Evolutionary conservation across 1,284 basidiomycete species (phyloP).

Genomic region (Ceratobasidium sp.): DNA sequence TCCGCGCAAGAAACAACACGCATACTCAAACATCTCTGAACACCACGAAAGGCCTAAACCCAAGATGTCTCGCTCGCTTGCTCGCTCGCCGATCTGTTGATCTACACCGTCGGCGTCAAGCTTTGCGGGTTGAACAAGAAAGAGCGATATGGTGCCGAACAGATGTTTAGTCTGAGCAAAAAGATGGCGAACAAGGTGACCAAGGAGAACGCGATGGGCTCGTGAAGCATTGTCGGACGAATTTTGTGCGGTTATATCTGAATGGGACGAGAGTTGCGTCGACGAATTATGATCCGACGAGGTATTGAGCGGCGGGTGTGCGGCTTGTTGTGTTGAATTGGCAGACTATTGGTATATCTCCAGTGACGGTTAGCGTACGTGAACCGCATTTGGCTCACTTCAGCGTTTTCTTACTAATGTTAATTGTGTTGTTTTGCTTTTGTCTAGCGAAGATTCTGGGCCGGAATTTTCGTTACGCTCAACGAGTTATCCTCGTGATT

Average conservation of each 20-base stretch:
- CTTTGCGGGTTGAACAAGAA: slow-evolving; percentile 93
- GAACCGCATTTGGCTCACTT: too few relatives aligned
- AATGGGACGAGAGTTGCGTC: slow-evolving; percentile 84
- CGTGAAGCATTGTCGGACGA: slow-evolving; percentile 87
- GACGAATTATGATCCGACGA: slow-evolving; percentile 90
- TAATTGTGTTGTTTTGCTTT: too few relatives aligned
- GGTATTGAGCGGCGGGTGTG: slow-evolving; percentile 89
- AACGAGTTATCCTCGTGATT: too few relatives aligned
- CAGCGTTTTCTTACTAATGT: too few relatives aligned
- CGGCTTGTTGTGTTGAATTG: slow-evolving; percentile 98
- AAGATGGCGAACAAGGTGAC: slow-evolving; percentile 67
- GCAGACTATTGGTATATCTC: slow-evolving; percentile 98
- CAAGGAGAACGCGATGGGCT: slow-evolving; percentile 67
- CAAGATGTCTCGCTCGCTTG: slow-evolving; percentile 79
- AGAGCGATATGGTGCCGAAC: slow-evolving; percentile 84
- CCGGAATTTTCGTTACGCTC: too few relatives aligned
- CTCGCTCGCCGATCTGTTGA: slow-evolving; percentile 80
- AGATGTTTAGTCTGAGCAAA: slow-evolving; percentile 95
- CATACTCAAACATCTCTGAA: slow-evolving; percentile 20
- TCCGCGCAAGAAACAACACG: slow-evolving; percentile 31
- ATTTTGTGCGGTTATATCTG: slow-evolving; percentile 91
- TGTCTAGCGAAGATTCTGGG: too few relatives aligned
- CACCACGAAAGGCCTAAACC: slow-evolving; percentile 50
- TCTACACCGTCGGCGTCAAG: slow-evolving; percentile 97
- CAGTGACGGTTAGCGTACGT: too few relatives aligned